These are phyloP conservation scores for Artemisia argyi DNA, from an alignment of 129 eudicot species.

Conservation along the genomic window DNA sequence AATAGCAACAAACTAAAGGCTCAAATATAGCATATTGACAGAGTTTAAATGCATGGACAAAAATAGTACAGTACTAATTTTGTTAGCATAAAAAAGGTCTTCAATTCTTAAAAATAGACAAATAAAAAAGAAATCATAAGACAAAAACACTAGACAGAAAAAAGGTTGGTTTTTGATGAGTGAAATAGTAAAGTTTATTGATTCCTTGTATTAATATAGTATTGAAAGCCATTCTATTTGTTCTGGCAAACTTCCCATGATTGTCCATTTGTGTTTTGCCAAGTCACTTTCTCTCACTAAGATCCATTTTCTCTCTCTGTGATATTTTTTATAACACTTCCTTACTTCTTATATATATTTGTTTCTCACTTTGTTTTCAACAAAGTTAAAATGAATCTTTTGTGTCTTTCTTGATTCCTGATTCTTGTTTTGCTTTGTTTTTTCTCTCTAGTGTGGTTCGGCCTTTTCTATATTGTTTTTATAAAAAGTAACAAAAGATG, in stretches of 20 bases:
- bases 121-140: constrained; percentile 29
- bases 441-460: constrained; percentile 22
- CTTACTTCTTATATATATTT: constrained; percentile 13
- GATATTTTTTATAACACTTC: constrained; percentile 29
- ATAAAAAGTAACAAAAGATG: constrained; percentile 35
- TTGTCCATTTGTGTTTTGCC: constrained; percentile 46
- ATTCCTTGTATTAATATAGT: constrained; percentile 42
- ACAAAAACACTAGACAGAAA: constrained; percentile 43
- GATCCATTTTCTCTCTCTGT: constrained; percentile 20
- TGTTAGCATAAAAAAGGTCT: too few relatives aligned
- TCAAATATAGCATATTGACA: constrained; percentile 16
- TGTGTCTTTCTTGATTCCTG: constrained; percentile 39
- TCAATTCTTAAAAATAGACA: constrained; percentile 4
- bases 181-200: constrained; percentile 37
- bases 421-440: constrained; percentile 25
- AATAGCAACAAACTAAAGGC: not conserved
- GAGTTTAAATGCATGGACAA: not conserved
- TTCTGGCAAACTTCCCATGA: constrained; percentile 61
- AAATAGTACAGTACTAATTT: too few relatives aligned
- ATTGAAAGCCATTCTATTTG: constrained; percentile 57
- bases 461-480: constrained; percentile 2
- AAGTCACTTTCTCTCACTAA: constrained; percentile 23
- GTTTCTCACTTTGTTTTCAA: constrained; percentile 36
- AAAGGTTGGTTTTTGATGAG: constrained; percentile 30
- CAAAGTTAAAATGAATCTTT: constrained; percentile 31